Evolutionary conservation across 495 filamentous ascomycete genomes (phyloP).

Genomic region (Penicillium goetzii): DNA sequence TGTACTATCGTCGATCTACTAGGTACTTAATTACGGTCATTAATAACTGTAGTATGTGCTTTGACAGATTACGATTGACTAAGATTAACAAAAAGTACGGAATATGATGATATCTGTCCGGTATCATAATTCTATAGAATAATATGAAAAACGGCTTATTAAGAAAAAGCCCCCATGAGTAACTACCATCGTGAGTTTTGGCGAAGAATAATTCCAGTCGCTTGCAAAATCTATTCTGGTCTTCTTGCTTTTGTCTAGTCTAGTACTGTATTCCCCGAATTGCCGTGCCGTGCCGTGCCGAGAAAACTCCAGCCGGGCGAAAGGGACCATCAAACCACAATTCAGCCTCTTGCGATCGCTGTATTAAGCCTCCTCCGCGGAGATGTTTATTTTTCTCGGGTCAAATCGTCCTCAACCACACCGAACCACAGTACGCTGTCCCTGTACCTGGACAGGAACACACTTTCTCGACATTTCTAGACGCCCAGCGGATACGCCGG

Average conservation of each 20-base stretch:
- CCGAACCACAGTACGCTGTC: background rate
- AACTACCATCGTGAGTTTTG: background rate
- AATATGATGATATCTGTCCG: background rate
- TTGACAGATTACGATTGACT: slow-evolving; percentile 7
- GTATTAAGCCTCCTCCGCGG: slow-evolving; percentile 24
- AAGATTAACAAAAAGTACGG: background rate
- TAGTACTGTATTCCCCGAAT: slow-evolving; percentile 3
- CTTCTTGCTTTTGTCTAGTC: background rate
- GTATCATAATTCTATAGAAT: too few species aligned
- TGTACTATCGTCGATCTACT: background rate
- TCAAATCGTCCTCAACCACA: slow-evolving; percentile 1
- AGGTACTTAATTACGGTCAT: background rate
- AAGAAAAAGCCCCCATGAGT: background rate
- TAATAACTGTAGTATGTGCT: slow-evolving; percentile 4
- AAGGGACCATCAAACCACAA: slow-evolving; percentile 12
- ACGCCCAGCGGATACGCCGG: background rate
- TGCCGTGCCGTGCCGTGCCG: background rate
- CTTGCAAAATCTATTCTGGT: background rate
- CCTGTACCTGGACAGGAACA: background rate
- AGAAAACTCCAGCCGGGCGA: slow-evolving; percentile 18
- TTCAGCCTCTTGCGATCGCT: background rate
- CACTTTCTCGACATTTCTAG: slow-evolving; percentile 12
- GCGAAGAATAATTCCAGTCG: background rate
- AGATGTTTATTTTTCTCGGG: slow-evolving; percentile 25
- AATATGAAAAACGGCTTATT: background rate